phyloP scores from a whole-genome alignment of 116 monocot species.

The Cymodocea nodosa region DNA sequence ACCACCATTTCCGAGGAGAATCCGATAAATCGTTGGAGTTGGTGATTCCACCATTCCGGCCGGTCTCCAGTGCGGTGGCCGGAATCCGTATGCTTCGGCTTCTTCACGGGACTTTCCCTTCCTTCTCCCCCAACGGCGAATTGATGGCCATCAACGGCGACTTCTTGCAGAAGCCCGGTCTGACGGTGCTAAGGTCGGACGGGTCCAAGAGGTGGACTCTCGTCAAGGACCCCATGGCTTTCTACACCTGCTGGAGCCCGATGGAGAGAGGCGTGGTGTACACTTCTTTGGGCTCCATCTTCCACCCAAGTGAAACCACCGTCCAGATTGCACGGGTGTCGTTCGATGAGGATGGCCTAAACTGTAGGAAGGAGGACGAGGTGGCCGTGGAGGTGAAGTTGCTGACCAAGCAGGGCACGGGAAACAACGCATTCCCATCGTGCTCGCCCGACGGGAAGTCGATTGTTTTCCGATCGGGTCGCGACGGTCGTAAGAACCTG shows the following conservation, averaged over 20 bases:
- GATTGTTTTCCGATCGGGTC: constrained; percentile 71
- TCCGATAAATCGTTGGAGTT: constrained; percentile 11
- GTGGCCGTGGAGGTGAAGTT: constrained; percentile 31
- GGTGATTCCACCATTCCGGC: constrained; percentile 22
- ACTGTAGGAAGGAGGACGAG: background rate
- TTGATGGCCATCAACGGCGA: constrained; percentile 46
- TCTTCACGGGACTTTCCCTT: constrained; percentile 35
- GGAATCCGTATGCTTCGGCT: constrained; percentile 37
- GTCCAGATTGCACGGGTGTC: constrained; percentile 58
- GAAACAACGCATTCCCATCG: constrained; percentile 81
- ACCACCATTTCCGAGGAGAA: constrained; percentile 68
- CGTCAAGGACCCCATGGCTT: constrained; percentile 24
- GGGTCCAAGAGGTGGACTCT: constrained; percentile 42
- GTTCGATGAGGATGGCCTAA: constrained; percentile 39
- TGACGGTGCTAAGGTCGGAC: constrained; percentile 44
- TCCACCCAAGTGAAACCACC: constrained; percentile 31
- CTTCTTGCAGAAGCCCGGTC: constrained; percentile 29
- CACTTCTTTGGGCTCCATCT: constrained; percentile 67
- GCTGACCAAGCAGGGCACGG: constrained; percentile 39
- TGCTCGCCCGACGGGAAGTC: constrained; percentile 67
- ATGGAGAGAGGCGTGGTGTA: constrained; percentile 51
- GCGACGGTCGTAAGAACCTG: constrained; percentile 67
- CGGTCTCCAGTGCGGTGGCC: constrained; percentile 18
- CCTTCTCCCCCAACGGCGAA: constrained; percentile 43
- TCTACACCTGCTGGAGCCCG: constrained; percentile 69